Base-by-base conservation (phyloP, 1,139 yeast genomes). In the Yarrowia galli region DNA sequence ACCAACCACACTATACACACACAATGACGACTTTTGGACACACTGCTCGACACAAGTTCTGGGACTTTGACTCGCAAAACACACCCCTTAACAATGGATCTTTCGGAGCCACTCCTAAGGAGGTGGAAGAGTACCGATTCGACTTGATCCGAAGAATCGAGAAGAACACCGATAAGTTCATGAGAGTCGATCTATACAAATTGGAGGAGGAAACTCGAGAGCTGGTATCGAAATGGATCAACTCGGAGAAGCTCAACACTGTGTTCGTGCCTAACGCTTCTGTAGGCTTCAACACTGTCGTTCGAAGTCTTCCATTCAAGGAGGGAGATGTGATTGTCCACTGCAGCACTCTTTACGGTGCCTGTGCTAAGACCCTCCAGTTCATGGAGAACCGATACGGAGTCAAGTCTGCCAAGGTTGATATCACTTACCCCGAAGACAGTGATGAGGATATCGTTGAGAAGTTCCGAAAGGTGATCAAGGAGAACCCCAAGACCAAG, bases 221-320 rank as follows among this genome's bases (percentile, higher is more conserved):
- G 53, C 67, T 70, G 9, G 74, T 83, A 7, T 82, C 83, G 0
- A 72, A 79, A 28, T 69, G 84, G 5, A 75, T 87, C 49, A 80
- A 84, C 61, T 80, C 83, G 68, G 85, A 83, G 67, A 61, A 68
- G 16, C 78, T 77, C 60, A 79, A 81, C 71, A 72, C 87, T 68
- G 89, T 85, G 0, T 75, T 87, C 45, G 84, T 84, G 2, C 77
- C 80, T 15, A 89, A 88, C 74, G 90, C 92, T 6, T 87, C 92
- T 6, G 78, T 83, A 5, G 91, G 88, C 1, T 81, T 86, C 61
- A 88, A 88, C 74, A 79, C 87, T 0, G 83, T 88, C 0, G 78
- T 88, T 68, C 78, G 91, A 70, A 84, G 88, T 48, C 79, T 78
- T 63, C 85, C 85, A 1, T 85, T 87, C 73, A 67, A 77, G 10